Evolutionary conservation across 345 rosid genomes (phyloP), one percentile per base, ranked within the genome.

Genomic region (Balakata baccata): DNA sequence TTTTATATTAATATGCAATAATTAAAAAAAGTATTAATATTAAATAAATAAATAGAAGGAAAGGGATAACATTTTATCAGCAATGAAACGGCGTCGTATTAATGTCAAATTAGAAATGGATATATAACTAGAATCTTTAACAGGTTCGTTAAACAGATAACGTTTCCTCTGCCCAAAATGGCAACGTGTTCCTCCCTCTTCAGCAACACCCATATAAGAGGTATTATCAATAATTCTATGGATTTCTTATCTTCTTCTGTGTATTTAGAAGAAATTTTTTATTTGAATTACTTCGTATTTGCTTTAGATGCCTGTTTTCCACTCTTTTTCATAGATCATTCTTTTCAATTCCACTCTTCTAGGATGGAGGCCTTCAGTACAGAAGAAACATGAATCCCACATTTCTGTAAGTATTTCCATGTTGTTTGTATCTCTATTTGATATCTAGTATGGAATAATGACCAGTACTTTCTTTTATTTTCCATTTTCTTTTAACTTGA

Each of bases 331-430:
- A 3, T 67, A 2, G 23, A 29, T 34, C 3, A 18, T 16, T 68
- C 54, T 18, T 20, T 68, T 34, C 23, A 9, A 34, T 53, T 16
- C 52, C 14, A 34, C 2, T 18, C 53, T 38, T 17, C 34, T 38
- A 52, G 60, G 69, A 3, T 39, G 69, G 61, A 57, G 53, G 69
- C 64, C 53, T 53, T 53, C 7, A 13, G 13, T 16, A 22, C 70
- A 22, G 13, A 73, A 41, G 76, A 73, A 64, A 64, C 51, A 5
- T 52, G 41, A 11, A 64, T 73, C 29, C 53, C 22, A 18, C 23
- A 23, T 53, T 41, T 41, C 70, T 41, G 76, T 73, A 54, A 73
- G 76, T 64, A 3, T 29, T n/a, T 13, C 10, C 11, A 6, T 3
- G 34, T 29, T 11, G 59, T 34, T 71, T 60, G n/a, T 11, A 10